Conservation (phyloP, 768 basidiomycete species). For the Terana coerulea region DNA sequence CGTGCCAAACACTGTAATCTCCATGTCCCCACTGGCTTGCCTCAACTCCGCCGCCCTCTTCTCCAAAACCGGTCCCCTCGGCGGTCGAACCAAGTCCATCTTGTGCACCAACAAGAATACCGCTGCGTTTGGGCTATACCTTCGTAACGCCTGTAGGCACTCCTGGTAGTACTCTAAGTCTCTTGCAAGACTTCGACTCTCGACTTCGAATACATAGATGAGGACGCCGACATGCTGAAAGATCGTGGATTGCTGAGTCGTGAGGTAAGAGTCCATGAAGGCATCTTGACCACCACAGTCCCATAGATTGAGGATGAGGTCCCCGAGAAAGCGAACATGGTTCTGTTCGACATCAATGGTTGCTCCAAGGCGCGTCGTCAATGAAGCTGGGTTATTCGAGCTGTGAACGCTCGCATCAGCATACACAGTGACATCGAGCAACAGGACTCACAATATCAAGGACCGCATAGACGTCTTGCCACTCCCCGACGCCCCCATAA, state of each 20-base stretch:
- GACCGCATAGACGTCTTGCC: conserved; percentile 98
- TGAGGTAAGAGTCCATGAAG: conserved; percentile 97
- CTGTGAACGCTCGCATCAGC: conserved; percentile 36
- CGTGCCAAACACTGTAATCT: conserved; percentile 80
- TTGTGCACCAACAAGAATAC: conserved; percentile 95
- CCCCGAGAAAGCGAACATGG: conserved; percentile 94
- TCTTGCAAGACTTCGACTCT: conserved; percentile 76
- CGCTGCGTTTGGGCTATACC: conserved; percentile 76
- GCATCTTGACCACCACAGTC: conserved; percentile 98
- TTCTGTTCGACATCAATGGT: conserved; percentile 99
- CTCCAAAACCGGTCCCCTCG: conserved; percentile 55
- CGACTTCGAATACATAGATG: conserved; percentile 98
- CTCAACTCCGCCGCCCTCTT: conserved; percentile 73
- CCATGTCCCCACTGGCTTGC: conserved; percentile 56
- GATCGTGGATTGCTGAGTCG: conserved; percentile 87
- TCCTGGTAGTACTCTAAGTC: conserved; percentile 92
- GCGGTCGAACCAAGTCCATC: conserved; percentile 87
- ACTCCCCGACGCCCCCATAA: conserved; percentile 97
- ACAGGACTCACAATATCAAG: conserved; percentile 84
- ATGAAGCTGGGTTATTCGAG: conserved; percentile 90
- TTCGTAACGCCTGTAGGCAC: conserved; percentile 78
- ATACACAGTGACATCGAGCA: background rate
- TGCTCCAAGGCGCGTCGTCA: conserved; percentile 88
- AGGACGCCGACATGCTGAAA: conserved; percentile 96
- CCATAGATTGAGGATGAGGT: conserved; percentile 95